Percentiles rank a stretch among this genome's conserved stretches.
Evolutionary conservation across 2,329 filamentous ascomycete species (phyloP).

Genomic region (Colletotrichum falcatum): DNA sequence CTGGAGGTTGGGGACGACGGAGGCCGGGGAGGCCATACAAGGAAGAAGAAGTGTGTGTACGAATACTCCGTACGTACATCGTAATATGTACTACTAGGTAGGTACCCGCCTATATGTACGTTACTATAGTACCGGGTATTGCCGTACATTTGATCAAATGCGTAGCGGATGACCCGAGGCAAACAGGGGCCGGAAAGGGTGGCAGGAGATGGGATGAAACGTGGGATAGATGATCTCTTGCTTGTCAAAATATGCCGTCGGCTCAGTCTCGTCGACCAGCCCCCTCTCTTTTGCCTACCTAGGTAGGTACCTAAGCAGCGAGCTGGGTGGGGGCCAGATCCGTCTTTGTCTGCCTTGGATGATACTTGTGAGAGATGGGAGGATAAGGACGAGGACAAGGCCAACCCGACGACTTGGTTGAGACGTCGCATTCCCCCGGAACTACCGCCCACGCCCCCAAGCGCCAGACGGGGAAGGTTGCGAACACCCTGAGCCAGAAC

Average conservation of each 20-base stretch:
- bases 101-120: too few species aligned
- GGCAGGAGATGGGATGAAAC: conserved; percentile 30
- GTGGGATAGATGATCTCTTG: conserved; percentile 26
- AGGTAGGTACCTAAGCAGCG: too few species aligned
- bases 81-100: too few species aligned
- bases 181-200: background rate
- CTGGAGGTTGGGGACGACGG: conserved; percentile 26
- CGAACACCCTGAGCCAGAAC: background rate
- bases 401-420: conserved; percentile 5
- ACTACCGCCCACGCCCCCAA: background rate
- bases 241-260: conserved; percentile 28
- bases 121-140: background rate
- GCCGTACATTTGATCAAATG: background rate
- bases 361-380: background rate
- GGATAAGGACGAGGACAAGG: background rate
- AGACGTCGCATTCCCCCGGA: conserved; percentile 15
- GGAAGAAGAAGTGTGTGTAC: too few species aligned
- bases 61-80: too few species aligned
- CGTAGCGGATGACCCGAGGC: background rate
- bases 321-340: background rate
- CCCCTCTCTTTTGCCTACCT: background rate
- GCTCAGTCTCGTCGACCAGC: background rate
- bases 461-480: conserved; percentile 12
- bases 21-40: background rate
- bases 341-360: background rate